A percentile compares a stretch with the other conserved stretches of the same genome.
Conservation (phyloP, 2,329 filamentous ascomycete genomes). For the Exutisphaerella laricina region DNA sequence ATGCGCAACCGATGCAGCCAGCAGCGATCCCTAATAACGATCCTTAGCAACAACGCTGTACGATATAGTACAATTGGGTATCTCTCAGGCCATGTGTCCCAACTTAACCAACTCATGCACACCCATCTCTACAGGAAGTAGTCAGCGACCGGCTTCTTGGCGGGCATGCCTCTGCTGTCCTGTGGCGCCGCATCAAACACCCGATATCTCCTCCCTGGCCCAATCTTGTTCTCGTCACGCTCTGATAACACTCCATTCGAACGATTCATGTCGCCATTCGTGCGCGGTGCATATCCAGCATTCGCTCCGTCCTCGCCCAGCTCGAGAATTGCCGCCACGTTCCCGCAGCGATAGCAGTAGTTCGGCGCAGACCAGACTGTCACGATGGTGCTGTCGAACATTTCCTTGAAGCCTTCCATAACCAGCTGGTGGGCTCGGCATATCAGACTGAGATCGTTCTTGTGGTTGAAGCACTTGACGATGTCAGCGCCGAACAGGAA, state of each 20-base stretch:
- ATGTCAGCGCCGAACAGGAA: slow-evolving; percentile 96
- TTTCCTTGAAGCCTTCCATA: slow-evolving; percentile 99
- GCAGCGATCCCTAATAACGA: background rate
- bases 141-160: slow-evolving; percentile 95
- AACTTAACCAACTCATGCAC: background rate
- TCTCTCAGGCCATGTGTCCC: slow-evolving; percentile 6
- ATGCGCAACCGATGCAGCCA: background rate
- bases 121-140: slow-evolving; percentile 65
- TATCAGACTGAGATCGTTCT: slow-evolving; percentile 86
- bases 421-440: slow-evolving; percentile 94
- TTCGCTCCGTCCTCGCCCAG: slow-evolving; percentile 71
- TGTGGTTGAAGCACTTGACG: slow-evolving; percentile 91
- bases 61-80: slow-evolving; percentile 16
- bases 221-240: slow-evolving; percentile 46
- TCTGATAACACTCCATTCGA: slow-evolving; percentile 38
- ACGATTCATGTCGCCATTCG: slow-evolving; percentile 63
- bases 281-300: slow-evolving; percentile 44
- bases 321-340: slow-evolving; percentile 84
- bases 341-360: slow-evolving; percentile 43
- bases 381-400: slow-evolving; percentile 94
- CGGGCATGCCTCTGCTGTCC: slow-evolving; percentile 93
- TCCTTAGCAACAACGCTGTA: background rate
- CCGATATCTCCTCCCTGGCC: slow-evolving; percentile 82
- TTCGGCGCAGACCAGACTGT: slow-evolving; percentile 68
- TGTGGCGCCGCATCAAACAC: slow-evolving; percentile 97